phyloP scores from a whole-genome alignment of 208 protist species.

The Angomonas deanei region DNA sequence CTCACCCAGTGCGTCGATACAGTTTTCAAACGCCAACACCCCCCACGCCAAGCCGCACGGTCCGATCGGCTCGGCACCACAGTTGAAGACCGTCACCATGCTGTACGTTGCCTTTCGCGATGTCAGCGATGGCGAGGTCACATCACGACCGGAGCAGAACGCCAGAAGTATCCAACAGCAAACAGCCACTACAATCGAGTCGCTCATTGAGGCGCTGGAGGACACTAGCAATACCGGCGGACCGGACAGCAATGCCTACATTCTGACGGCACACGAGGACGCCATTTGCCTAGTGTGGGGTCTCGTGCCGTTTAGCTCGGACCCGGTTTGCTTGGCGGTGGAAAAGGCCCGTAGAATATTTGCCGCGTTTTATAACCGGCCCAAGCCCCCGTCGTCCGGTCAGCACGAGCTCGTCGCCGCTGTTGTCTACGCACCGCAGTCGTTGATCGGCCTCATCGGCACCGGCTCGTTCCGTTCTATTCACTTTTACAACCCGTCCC shows the following conservation, averaged over 20 bases:
- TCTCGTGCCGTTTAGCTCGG: conserved; percentile 46
- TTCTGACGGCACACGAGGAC: conserved; percentile 50
- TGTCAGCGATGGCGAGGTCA: conserved; percentile 16
- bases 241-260: conserved; percentile 42
- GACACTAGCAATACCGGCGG: conserved; percentile 20
- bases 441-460: conserved; percentile 49
- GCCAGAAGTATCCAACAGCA: conserved; percentile 20
- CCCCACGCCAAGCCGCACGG: not conserved
- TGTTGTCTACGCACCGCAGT: conserved; percentile 49
- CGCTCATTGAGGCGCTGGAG: conserved; percentile 44
- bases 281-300: conserved; percentile 63
- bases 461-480: conserved; percentile 26
- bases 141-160: not conserved
- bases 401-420: conserved; percentile 41
- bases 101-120: conserved; percentile 66
- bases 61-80: conserved; percentile 20
- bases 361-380: conserved; percentile 31
- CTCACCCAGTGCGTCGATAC: conserved; percentile 1
- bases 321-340: conserved; percentile 55
- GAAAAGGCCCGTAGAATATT: conserved; percentile 43
- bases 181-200: conserved; percentile 29
- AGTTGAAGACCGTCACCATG: conserved; percentile 60
- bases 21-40: not conserved
- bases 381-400: conserved; percentile 23
- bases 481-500: conserved; percentile 50